These are phyloP conservation scores for Cladophialophora psammophila DNA, from an alignment of 2,329 filamentous ascomycete species.

Conservation along the genomic window DNA sequence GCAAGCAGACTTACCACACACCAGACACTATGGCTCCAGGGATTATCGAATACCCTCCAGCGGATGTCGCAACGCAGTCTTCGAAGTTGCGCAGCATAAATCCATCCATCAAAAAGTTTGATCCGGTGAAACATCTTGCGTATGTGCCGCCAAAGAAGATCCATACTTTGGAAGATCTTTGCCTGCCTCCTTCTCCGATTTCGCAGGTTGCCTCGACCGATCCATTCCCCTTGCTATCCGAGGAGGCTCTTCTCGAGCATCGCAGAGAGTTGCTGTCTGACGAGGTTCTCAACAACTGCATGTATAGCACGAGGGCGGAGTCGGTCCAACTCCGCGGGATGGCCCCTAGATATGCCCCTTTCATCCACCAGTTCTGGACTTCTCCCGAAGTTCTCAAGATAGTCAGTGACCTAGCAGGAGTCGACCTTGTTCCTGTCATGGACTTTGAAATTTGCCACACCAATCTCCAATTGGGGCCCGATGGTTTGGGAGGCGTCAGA, in stretches of 20 bases:
- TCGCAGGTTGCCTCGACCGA: slow-evolving; percentile 60
- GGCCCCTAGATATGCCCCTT: slow-evolving; percentile 65
- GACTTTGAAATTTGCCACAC: slow-evolving; percentile 66
- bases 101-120: slow-evolving; percentile 1
- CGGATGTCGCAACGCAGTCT: background rate
- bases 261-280: slow-evolving; percentile 64
- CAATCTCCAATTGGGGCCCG: slow-evolving; percentile 58
- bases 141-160: slow-evolving; percentile 21
- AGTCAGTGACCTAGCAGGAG: slow-evolving; percentile 63
- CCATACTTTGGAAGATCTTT: slow-evolving; percentile 28
- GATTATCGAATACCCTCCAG: slow-evolving; percentile 2
- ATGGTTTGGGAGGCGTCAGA: slow-evolving; percentile 23
- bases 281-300: slow-evolving; percentile 62
- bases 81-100: background rate
- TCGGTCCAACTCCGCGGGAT: slow-evolving; percentile 59
- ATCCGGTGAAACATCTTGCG: slow-evolving; percentile 23
- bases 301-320: slow-evolving; percentile 62
- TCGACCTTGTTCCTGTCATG: slow-evolving; percentile 63
- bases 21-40: slow-evolving; percentile 8
- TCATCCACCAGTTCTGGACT: slow-evolving; percentile 66
- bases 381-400: slow-evolving; percentile 61
- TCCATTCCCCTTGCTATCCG: slow-evolving; percentile 67
- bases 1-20: background rate
- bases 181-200: slow-evolving; percentile 37
- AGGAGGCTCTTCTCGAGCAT: slow-evolving; percentile 66